A percentile compares a stretch with the other conserved stretches of the same genome.
Evolutionary conservation across 139 green algal species (phyloP).

Genomic region (Volvox africanus): DNA sequence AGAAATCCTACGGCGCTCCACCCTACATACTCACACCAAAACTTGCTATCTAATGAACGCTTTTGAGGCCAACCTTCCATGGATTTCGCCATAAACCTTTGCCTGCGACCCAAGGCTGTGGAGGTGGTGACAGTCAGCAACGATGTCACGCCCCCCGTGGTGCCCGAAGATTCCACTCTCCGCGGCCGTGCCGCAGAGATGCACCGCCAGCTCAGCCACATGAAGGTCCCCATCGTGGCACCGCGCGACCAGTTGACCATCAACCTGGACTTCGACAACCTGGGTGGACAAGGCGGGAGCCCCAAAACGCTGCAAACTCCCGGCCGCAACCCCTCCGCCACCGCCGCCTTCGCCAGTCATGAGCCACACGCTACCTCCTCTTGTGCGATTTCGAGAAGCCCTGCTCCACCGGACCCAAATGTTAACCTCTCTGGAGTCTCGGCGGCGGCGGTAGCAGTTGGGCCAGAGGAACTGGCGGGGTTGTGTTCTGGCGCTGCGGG

Average conservation of each 20-base stretch:
- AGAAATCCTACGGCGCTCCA: no score
- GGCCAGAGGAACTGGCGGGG: no score
- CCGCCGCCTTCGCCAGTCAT: neutral
- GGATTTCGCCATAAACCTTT: conserved; percentile 9
- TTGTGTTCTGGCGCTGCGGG: neutral
- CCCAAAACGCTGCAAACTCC: no score
- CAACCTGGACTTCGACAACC: conserved; percentile 27
- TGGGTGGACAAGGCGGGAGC: neutral
- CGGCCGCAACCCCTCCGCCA: neutral
- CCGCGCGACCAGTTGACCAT: conserved; percentile 12
- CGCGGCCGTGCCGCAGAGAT: conserved; percentile 9
- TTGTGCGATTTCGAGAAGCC: neutral
- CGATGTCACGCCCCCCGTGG: neutral
- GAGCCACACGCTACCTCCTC: no score
- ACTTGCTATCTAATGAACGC: no score
- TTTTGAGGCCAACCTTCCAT: no score
- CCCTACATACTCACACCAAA: no score
- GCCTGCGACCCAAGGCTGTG: neutral
- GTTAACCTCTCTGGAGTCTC: no score
- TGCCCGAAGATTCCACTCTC: neutral
- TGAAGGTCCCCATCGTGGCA: neutral
- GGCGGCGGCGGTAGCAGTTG: no score
- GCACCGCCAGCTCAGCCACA: conserved; percentile 22
- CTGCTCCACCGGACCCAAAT: neutral
- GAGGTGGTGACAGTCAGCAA: neutral